Evolutionary conservation across 345 rosid genomes (phyloP).

Genomic region (Brassica nigra): DNA sequence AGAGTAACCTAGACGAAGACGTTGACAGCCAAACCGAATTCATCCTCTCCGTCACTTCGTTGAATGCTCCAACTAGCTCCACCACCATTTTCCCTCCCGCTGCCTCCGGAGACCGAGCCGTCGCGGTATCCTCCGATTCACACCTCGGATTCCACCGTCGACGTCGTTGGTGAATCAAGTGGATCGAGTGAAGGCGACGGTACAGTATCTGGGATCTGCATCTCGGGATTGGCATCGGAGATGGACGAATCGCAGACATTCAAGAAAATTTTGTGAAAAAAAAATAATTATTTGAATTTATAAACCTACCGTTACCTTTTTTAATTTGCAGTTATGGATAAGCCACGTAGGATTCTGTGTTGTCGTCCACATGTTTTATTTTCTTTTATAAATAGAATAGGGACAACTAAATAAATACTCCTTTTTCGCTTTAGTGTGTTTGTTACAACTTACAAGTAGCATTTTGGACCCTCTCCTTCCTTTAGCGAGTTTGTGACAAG

Average conservation of each 20-base stretch:
- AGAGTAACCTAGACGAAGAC: slow-evolving; percentile 73
- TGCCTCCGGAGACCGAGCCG: slow-evolving; percentile 55
- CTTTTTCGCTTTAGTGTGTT: too few species aligned
- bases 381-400: neutral
- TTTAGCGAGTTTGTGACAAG: neutral
- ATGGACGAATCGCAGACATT: slow-evolving; percentile 36
- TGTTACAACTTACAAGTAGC: neutral
- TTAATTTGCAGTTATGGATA: slow-evolving; percentile 30
- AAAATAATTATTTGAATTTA: slow-evolving; percentile 17
- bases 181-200: slow-evolving; percentile 20
- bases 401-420: neutral
- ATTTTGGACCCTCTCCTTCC: neutral
- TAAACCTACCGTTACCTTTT: neutral
- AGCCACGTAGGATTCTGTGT: slow-evolving; percentile 39
- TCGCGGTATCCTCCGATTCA: slow-evolving; percentile 19
- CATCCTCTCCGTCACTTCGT: slow-evolving; percentile 83
- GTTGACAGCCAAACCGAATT: slow-evolving; percentile 79
- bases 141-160: slow-evolving; percentile 34
- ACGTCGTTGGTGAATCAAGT: slow-evolving; percentile 2
- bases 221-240: slow-evolving; percentile 36
- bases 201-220: slow-evolving; percentile 16
- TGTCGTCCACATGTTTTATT: slow-evolving; percentile 28
- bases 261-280: neutral
- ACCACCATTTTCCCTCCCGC: slow-evolving; percentile 96
- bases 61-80: slow-evolving; percentile 94